These are phyloP conservation scores for Hygrocybe punicea DNA, from an alignment of 768 basidiomycete species.

Conservation along the genomic window DNA sequence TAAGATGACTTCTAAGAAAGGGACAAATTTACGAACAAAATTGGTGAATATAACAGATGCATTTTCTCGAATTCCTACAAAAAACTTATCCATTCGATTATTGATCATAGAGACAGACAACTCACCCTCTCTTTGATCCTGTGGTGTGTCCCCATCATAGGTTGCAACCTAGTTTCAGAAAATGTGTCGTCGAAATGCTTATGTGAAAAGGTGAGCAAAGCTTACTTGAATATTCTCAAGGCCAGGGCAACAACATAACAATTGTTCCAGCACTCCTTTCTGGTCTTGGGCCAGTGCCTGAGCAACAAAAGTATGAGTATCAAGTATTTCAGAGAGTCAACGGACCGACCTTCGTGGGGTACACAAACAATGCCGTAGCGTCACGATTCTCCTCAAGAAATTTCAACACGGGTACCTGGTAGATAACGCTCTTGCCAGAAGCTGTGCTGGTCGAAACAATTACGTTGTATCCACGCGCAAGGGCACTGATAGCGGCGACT, in stretches of 20 bases:
- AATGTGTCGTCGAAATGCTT: neutral
- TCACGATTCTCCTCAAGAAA: constrained; percentile 58
- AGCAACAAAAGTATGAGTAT: neutral
- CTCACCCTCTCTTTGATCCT: constrained; percentile 59
- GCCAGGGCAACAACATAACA: constrained; percentile 57
- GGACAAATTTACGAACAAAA: constrained; percentile 50
- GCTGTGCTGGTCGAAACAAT: constrained; percentile 90
- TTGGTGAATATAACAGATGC: constrained; percentile 87
- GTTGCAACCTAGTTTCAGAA: constrained; percentile 54
- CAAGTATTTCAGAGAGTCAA: neutral
- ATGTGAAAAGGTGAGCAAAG: neutral
- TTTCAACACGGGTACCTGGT: constrained; percentile 73
- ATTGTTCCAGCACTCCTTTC: constrained; percentile 60
- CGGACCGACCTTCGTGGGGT: constrained; percentile 74
- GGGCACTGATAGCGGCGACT: constrained; percentile 63
- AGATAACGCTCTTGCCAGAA: constrained; percentile 85
- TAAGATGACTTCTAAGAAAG: constrained; percentile 5
- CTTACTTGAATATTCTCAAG: constrained; percentile 58
- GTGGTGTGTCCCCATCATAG: constrained; percentile 86
- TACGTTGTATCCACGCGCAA: constrained; percentile 59
- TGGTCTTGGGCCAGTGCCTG: constrained; percentile 92
- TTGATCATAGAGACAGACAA: neutral
- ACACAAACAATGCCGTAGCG: constrained; percentile 78
- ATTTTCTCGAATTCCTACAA: constrained; percentile 61
- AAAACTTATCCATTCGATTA: neutral